These are phyloP conservation scores for Russula vinacea DNA, from an alignment of 768 basidiomycete species.

Conservation along the genomic window DNA sequence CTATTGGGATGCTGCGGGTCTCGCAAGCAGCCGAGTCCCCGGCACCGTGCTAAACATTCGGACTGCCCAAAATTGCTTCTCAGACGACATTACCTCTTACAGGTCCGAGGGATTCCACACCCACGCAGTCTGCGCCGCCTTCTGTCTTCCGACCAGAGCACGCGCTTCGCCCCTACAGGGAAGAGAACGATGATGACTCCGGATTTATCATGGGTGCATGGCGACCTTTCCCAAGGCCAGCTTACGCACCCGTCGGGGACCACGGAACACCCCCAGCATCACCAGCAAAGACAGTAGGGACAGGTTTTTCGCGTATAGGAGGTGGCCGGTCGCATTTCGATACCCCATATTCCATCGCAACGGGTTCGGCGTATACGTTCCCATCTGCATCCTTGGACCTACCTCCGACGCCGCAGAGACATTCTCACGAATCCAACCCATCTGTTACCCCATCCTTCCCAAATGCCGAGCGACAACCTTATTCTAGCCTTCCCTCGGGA, in stretches of 20 bases:
- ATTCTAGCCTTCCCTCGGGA: slow-evolving; percentile 51
- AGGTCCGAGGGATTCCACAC: slow-evolving; percentile 34
- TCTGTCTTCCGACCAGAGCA: slow-evolving; percentile 79
- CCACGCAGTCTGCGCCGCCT: slow-evolving; percentile 55
- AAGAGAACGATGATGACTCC: slow-evolving; percentile 75
- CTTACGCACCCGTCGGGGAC: slow-evolving; percentile 46
- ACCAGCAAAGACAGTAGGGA: slow-evolving; percentile 51
- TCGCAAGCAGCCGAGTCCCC: slow-evolving; percentile 34
- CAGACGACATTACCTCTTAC: slow-evolving; percentile 24
- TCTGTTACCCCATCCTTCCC: slow-evolving; percentile 29
- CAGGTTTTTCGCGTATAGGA: slow-evolving; percentile 83
- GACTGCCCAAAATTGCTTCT: slow-evolving; percentile 23
- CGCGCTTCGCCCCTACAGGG: slow-evolving; percentile 67
- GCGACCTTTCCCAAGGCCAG: slow-evolving; percentile 64
- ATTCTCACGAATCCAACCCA: slow-evolving; percentile 25
- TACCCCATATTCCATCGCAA: slow-evolving; percentile 74
- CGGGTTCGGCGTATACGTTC: slow-evolving; percentile 33
- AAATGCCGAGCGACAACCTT: slow-evolving; percentile 26
- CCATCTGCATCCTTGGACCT: slow-evolving; percentile 64
- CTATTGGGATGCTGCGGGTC: slow-evolving; percentile 65
- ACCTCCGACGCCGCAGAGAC: slow-evolving; percentile 17
- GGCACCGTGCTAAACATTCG: slow-evolving; percentile 27
- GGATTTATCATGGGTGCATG: slow-evolving; percentile 95
- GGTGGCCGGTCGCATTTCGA: slow-evolving; percentile 87
- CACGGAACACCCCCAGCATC: slow-evolving; percentile 30